phyloP scores from a whole-genome alignment of 2,329 filamentous ascomycete genomes.

The Cercospora zeina region DNA sequence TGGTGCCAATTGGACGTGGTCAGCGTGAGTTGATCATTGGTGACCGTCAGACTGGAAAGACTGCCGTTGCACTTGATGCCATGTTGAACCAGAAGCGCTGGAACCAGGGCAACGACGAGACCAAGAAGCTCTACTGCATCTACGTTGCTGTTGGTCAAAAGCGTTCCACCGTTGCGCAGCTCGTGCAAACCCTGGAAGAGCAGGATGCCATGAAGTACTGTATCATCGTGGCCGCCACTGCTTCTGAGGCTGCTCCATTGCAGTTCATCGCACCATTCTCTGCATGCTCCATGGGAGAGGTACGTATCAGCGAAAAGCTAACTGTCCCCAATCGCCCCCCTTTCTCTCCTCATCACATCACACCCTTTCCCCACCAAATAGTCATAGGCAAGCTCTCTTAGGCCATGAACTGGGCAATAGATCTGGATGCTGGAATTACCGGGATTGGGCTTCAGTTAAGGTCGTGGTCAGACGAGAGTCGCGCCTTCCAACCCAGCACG shows the following conservation, averaged over 20 bases:
- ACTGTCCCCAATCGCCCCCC: neutral
- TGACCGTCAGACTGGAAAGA: slow-evolving; percentile 99
- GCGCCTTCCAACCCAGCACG: too few species aligned
- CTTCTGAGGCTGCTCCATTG: slow-evolving; percentile 77
- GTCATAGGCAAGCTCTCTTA: too few species aligned
- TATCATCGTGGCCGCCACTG: slow-evolving; percentile 90
- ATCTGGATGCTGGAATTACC: too few species aligned
- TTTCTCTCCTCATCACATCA: neutral
- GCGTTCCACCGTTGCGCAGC: slow-evolving; percentile 97
- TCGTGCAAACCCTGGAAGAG: slow-evolving; percentile 99
- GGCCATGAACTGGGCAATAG: too few species aligned
- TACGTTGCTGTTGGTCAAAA: slow-evolving; percentile 99
- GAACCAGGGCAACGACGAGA: slow-evolving; percentile 85
- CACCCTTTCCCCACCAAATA: too few species aligned
- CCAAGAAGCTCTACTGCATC: slow-evolving; percentile 99
- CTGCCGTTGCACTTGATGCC: slow-evolving; percentile 93
- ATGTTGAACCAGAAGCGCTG: slow-evolving; percentile 99
- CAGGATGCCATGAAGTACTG: slow-evolving; percentile 99
- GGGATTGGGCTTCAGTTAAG: too few species aligned
- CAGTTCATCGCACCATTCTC: slow-evolving; percentile 70
- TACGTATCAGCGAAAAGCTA: neutral
- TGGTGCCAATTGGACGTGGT: slow-evolving; percentile 99
- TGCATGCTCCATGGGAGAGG: slow-evolving; percentile 50
- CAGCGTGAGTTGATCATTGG: slow-evolving; percentile 99
- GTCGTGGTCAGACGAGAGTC: too few species aligned